Percentiles rank a stretch among this genome's conserved stretches.
phyloP scores from a whole-genome alignment of 768 basidiomycete genomes.

The Lactarius psammicola region DNA sequence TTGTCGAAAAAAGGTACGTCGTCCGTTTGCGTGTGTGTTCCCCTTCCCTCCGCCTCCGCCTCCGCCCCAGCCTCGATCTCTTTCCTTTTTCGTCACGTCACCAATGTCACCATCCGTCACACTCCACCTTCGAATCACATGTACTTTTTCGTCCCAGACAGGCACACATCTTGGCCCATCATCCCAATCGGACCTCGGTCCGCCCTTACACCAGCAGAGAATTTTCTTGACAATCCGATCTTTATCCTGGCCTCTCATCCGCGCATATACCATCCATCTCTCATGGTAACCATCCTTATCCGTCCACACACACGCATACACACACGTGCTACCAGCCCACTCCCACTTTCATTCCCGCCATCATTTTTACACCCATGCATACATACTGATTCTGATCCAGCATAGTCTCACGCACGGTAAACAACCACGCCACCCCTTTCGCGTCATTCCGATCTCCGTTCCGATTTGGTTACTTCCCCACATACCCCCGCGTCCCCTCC shows the following conservation, averaged over 20 bases:
- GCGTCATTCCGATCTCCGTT: constrained; percentile 24
- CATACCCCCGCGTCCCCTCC: constrained; percentile 23
- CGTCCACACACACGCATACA: neutral
- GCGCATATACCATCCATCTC: neutral
- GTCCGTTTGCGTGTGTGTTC: no score
- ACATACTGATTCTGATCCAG: neutral
- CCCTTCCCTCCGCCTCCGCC: constrained; percentile 3
- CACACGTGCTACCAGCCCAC: constrained; percentile 9
- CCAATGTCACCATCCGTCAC: neutral
- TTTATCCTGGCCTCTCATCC: neutral
- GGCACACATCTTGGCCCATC: constrained; percentile 9
- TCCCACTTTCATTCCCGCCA: constrained; percentile 12
- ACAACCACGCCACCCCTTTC: neutral
- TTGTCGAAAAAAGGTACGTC: neutral
- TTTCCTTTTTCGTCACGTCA: neutral
- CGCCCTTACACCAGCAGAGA: neutral
- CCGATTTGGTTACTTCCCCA: constrained; percentile 26
- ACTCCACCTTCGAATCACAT: constrained; percentile 12
- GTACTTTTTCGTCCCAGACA: constrained; percentile 7
- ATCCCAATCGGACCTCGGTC: constrained; percentile 11
- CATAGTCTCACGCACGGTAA: constrained; percentile 4
- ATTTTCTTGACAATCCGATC: neutral
- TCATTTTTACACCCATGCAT: neutral
- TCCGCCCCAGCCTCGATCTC: neutral
- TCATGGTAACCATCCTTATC: neutral